Evolutionary conservation across 164 flowering plant genomes (phyloP).

Genomic region (Buxus sempervirens): DNA sequence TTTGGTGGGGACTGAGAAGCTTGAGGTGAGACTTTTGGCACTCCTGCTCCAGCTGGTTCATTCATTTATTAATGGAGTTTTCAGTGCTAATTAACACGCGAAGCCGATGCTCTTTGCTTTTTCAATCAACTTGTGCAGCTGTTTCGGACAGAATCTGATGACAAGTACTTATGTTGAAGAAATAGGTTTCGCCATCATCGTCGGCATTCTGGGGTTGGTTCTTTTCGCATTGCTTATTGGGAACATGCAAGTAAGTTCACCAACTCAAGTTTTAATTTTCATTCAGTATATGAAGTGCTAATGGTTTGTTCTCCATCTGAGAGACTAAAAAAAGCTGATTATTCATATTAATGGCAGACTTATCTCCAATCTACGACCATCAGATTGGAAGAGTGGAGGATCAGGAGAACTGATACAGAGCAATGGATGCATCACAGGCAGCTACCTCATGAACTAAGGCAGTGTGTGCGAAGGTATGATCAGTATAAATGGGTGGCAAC

Average conservation of each 20-base stretch:
- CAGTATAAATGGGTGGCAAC: conserved; percentile 94
- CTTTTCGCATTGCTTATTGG: conserved; percentile 90
- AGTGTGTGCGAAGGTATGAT: conserved; percentile 67
- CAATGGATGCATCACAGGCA: conserved; percentile 98
- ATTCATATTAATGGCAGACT: conserved; percentile 32
- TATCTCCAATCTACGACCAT: conserved; percentile 86
- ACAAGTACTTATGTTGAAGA: conserved; percentile 85
- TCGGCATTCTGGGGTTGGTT: conserved; percentile 78
- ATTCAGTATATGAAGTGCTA: no score
- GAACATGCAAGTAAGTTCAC: conserved; percentile 26
- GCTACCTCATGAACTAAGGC: conserved; percentile 70
- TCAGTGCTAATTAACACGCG: not conserved
- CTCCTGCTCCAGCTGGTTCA: no score
- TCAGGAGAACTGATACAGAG: conserved; percentile 82
- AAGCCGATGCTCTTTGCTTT: not conserved
- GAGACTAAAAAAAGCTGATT: no score
- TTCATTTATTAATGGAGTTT: not conserved
- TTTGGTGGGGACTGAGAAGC: conserved; percentile 81
- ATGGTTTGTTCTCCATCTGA: no score
- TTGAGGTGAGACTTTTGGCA: conserved; percentile 39
- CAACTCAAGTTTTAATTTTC: no score
- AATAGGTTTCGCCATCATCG: conserved; percentile 67
- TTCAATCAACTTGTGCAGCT: conserved; percentile 43
- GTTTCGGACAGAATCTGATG: conserved; percentile 73
- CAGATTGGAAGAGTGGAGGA: conserved; percentile 93